Evolutionary conservation across 768 basidiomycete genomes (phyloP), one percentile per base, ranked within the genome.

Genomic region (Mycena latifolia): DNA sequence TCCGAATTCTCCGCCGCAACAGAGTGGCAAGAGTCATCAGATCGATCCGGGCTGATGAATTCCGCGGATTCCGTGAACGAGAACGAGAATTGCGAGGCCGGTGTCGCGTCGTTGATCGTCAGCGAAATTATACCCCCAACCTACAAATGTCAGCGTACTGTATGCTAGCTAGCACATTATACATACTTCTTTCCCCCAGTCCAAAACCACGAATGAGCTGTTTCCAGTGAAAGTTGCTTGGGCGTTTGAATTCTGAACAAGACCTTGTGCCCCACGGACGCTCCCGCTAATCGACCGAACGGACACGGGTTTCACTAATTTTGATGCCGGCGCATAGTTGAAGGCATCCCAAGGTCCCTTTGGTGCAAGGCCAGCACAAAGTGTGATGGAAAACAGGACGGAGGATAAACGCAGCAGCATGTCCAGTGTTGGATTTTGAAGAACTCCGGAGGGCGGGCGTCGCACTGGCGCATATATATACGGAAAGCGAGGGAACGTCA

Each of bases 21-120:
- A 3, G 73, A 8, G 27, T 54, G 69, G 55, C 79, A 80, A 11
- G 80, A 80, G 61, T 81, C 79, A 69, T 86, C 85, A 43, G 84
- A 85, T 0, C 72, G 76, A 10, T 74, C 55, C 0, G 85, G 84
- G 52, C 72, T 78, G 61, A 86, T 83, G 72, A 85, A 86, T 48
- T 80, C 59, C 1, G 85, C 73, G 3, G 85, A 86, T 69, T 86
- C 85, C 0, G 83, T 84, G 74, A 85, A 86, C 2, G 85, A 80
- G 33, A 86, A 74, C 4, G 84, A 78, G n/a, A 85, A 72, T 6
- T 76, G 72, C 1, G 83, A 77, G 5, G 71, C 55, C 0, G 73
- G 46, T 0, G 78, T 74, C 3, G 76, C 72, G 31, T 69, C 48
- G 58, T 74, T 57, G 35, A 79, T 71, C 5, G 68, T 73, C 17